phyloP scores from a whole-genome alignment of 495 filamentous ascomycete species.

The Bacidia gigantensis region DNA sequence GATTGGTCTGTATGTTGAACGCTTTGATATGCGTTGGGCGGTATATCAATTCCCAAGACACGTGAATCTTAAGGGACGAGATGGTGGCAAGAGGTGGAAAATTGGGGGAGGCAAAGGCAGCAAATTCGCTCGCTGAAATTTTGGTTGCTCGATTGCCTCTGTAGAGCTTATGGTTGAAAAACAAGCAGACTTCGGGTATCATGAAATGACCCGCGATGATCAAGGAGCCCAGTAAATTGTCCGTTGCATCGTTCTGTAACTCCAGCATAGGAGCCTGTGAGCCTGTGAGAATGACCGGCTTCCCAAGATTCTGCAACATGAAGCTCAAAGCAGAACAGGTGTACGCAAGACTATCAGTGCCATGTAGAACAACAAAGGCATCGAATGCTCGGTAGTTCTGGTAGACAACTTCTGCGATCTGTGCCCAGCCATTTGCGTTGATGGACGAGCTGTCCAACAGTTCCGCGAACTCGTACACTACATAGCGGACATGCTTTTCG shows the following conservation, averaged over 20 bases:
- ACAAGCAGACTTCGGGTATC: slow-evolving; percentile 90
- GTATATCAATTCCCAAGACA: slow-evolving; percentile 71
- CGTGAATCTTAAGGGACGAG: slow-evolving; percentile 63
- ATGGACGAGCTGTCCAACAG: slow-evolving; percentile 90
- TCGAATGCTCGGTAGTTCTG: slow-evolving; percentile 85
- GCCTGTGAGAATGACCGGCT: slow-evolving; percentile 82
- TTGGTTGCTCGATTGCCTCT: slow-evolving; percentile 86
- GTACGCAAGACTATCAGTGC: slow-evolving; percentile 86
- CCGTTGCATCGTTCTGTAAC: slow-evolving; percentile 88
- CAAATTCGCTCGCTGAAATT: slow-evolving; percentile 71
- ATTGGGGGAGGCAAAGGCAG: slow-evolving; percentile 81
- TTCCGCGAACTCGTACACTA: slow-evolving; percentile 71
- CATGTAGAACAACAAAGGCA: slow-evolving; percentile 91
- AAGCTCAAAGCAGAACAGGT: slow-evolving; percentile 87
- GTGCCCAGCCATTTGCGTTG: slow-evolving; percentile 75
- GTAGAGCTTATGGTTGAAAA: slow-evolving; percentile 89
- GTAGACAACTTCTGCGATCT: slow-evolving; percentile 57
- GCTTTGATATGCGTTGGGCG: slow-evolving; percentile 58
- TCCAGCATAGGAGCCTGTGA: slow-evolving; percentile 88
- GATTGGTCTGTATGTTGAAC: slow-evolving; percentile 62
- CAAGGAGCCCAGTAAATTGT: slow-evolving; percentile 82
- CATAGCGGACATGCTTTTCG: slow-evolving; percentile 70
- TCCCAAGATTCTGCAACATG: slow-evolving; percentile 85
- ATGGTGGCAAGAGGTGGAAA: slow-evolving; percentile 66
- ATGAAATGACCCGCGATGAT: slow-evolving; percentile 94